Base-by-base conservation (phyloP, 2,329 filamentous ascomycete species). In the Mariannaea elegans region DNA sequence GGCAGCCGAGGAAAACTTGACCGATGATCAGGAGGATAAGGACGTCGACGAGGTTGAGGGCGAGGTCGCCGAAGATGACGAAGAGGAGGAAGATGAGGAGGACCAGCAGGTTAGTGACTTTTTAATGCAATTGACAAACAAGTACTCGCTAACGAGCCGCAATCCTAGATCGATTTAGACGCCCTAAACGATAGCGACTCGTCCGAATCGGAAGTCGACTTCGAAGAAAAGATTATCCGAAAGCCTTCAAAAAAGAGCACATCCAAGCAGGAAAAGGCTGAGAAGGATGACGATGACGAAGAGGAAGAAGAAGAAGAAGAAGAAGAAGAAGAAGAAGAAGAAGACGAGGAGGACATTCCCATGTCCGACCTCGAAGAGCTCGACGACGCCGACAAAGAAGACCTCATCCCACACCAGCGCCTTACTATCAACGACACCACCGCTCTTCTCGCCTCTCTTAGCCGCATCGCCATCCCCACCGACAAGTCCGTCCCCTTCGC, bases 351-450 rank as follows among this genome's bases (percentile, higher is more conserved):
- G 66, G 93, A 96, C 65, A 93, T 97, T 42, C 90, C 94, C 4
- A 86, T 97, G 65, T 97, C 93, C 29, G 94, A 97, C 70, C 88
- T 95, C 50, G 90, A 92, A 70, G 91, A 92, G 51, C 80, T 88
- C 24, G 81, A 91, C 53, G 92, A 91, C 18, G 91, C 92, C 64
- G 93, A 96, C 71, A 90, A 87, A 70, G 92, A 92, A 77, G 94
- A 97, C 73, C 86, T 97, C 38, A 87, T 97, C 62, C 92, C 93
- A 14, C 91, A 97, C 79, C 93, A 95, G 75, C 91, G 93, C 70
- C 89, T 97, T 66, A 97, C 94, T 52, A 98, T 98, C 81, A 97
- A 99, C 85, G 99, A 99, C 82, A 94, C 91, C 53, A 83, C 91
- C 66, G 95, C 94, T 31, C 91, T 99, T 50, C 86, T 87, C 66